Evolutionary conservation across 441 rosid species (phyloP), one percentile per base, ranked within the genome.

Genomic region (Heliophila coronopifolia): DNA sequence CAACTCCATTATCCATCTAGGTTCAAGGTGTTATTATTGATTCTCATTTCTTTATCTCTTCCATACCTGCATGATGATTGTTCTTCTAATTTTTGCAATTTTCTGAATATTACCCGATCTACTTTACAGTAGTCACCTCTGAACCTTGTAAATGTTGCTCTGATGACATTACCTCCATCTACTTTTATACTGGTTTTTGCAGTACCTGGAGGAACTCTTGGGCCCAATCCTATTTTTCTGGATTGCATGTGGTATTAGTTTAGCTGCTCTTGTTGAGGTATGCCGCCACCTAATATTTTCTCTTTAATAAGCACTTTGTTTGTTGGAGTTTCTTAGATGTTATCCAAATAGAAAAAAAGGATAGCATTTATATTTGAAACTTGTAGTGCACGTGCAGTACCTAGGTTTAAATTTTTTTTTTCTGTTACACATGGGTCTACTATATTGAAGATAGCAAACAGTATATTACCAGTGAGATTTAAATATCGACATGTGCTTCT

Each of bases 211-310:
- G 72, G 88, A 93, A 73, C 80, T 89, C 59, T 56, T 79, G 59
- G 96, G 94, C 22, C 67, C 94, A 4, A 78, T 93, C 71, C 77
- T 93, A 43, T 89, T 84, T 67, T 75, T 59, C 71, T 93, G 99
- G 99, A 83, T 82, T 72, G 75, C 76, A 23, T 86, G 94, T 65
- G 86, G 84, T 69, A 89, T 93, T 61, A 93, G 88, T 70, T 73
- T 93, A 63, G 79, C 69, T 76, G 83, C 96, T 49, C 88, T 93
- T 57, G 76, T 86, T 40, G 93, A 93, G 97, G 99, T 93, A 82
- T 46, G 54, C 16, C 41, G 34, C 26, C 11, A 32, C 18, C 9
- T 24, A 1, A 12, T 62, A 6, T 49, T 59, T 33, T 59, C 30
- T 20, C 28, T 46, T 34, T 8, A 12, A 7, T 3, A 41, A 33